A percentile compares a stretch with the other conserved stretches of the same genome.
phyloP scores from a whole-genome alignment of 148 eudicot species.

The Drosera capensis region DNA sequence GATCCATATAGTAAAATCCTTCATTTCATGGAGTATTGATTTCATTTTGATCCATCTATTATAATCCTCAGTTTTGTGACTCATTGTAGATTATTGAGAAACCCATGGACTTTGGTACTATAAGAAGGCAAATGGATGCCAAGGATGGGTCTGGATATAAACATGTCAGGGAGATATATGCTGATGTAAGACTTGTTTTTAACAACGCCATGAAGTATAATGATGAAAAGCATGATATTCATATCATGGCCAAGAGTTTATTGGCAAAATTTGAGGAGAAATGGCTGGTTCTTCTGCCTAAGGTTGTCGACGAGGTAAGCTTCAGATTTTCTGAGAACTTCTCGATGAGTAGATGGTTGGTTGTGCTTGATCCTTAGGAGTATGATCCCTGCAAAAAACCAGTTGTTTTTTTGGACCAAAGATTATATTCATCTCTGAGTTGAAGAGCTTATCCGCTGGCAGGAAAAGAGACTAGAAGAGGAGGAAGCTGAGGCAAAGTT shows the following conservation, averaged over 20 bases:
- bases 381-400: too few species aligned
- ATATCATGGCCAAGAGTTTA: constrained; percentile 59
- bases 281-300: constrained; percentile 74
- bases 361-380: background rate
- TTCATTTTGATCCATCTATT: constrained; percentile 6
- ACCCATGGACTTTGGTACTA: constrained; percentile 88
- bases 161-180: constrained; percentile 71
- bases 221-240: constrained; percentile 58
- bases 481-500: constrained; percentile 53
- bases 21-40: too few species aligned
- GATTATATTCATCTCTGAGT: background rate
- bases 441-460: constrained; percentile 3
- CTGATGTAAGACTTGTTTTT: constrained; percentile 69
- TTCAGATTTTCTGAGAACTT: background rate
- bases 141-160: constrained; percentile 64
- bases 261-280: constrained; percentile 73
- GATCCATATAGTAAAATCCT: too few species aligned
- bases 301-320: constrained; percentile 73
- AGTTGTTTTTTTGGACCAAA: too few species aligned
- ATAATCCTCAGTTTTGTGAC: constrained; percentile 8
- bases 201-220: constrained; percentile 84
- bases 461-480: constrained; percentile 59
- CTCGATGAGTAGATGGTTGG: background rate
- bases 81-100: constrained; percentile 58
- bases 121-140: constrained; percentile 81